These are phyloP conservation scores for Carex arenaria DNA, from an alignment of 202 grass and related monocot species.

Conservation along the genomic window DNA sequence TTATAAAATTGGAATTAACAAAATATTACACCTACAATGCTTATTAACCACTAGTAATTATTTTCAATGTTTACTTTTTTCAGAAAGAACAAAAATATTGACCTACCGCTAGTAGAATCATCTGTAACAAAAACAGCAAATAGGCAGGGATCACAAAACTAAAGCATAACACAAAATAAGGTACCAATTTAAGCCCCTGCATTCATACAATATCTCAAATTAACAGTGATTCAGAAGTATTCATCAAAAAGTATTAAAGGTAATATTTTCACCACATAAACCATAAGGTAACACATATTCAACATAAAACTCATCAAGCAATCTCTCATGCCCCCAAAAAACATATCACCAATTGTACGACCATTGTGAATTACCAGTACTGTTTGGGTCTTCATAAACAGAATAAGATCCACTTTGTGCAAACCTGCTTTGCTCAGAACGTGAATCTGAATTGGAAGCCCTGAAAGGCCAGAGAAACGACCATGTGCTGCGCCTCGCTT, in stretches of 20 bases:
- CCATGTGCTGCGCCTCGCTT: slow-evolving; percentile 27
- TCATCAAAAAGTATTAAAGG: background rate
- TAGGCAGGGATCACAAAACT: background rate
- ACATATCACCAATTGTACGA: slow-evolving; percentile 43
- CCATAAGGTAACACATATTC: background rate
- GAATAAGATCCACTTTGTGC: slow-evolving; percentile 28
- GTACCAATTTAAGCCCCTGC: background rate
- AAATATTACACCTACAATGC: background rate
- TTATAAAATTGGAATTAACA: background rate
- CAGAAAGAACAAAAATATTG: background rate
- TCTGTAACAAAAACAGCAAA: background rate
- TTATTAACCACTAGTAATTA: background rate
- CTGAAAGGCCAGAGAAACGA: slow-evolving; percentile 58
- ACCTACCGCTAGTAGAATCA: background rate
- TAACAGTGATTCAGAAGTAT: background rate
- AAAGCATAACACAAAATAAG: background rate
- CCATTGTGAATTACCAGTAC: slow-evolving; percentile 55
- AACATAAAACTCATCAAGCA: background rate
- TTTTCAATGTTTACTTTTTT: background rate
- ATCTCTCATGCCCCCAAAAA: background rate
- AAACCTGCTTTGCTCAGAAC: slow-evolving; percentile 26
- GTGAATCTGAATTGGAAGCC: slow-evolving; percentile 13
- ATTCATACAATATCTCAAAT: background rate
- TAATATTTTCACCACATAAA: background rate
- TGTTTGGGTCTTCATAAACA: slow-evolving; percentile 45